Base-by-base conservation (phyloP, 208 protist genomes). In the Naegleria lovaniensis region DNA sequence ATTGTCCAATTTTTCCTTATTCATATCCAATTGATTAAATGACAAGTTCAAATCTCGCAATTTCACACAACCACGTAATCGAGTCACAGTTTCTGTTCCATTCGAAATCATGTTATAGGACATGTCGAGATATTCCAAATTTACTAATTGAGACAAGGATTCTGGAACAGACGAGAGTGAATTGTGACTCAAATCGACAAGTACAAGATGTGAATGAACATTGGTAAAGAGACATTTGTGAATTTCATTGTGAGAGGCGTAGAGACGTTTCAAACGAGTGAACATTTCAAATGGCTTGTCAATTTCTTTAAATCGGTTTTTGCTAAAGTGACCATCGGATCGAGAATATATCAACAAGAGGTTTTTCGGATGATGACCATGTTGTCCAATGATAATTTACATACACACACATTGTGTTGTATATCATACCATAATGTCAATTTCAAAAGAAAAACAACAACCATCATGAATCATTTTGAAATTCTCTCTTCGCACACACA, bases 1-100 rank as follows among this genome's bases (percentile, higher is more conserved):
- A 13, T 79, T 79, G 9, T 79, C 67, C 29, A 79, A 79, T 13
- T 79, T 79, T 79, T 79, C 67, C 29, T 79, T 79, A 79, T 79
- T 79, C 67, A 79, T 79, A 79, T 79, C 67, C 16, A 79, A 36
- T 79, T 79, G 67, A 79, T 79, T 79, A 36, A 79, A 79, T 79
- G 67, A 79, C 29, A 79, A 36, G 9, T 79, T 79, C 29, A 79
- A 79, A 79, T 79, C 67, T 79, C n/a, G 19, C 29, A 79, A 79
- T 79, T 79, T 79, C 29, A 79, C 9, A 79, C 67, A 79, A 9
- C 6, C n/a, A 9, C n/a, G 16, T 79, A 79, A 79, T 79, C 29
- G 19, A 36, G 29, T 36, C 16, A 79, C 7, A 29, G 29, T 36
- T 9, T 79, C 67, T 36, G 9, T 36, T 29, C 55, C 55, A 79